These are phyloP conservation scores for Geopyxis carbonaria DNA, from an alignment of 495 filamentous ascomycete genomes.

Conservation along the genomic window DNA sequence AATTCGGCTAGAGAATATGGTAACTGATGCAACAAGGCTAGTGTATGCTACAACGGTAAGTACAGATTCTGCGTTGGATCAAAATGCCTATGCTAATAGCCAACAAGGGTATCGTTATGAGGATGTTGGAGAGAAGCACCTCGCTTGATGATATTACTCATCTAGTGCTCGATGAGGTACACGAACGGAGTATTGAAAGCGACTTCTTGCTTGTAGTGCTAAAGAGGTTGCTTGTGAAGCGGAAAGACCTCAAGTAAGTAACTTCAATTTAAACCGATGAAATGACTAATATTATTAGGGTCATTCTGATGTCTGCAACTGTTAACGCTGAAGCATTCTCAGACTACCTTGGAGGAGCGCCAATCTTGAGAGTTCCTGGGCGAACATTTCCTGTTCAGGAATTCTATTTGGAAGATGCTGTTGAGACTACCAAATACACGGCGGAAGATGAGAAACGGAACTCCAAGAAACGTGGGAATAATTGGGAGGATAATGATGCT, in stretches of 20 bases:
- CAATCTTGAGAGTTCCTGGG: conserved; percentile 74
- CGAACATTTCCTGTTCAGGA: conserved; percentile 82
- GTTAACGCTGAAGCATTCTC: conserved; percentile 85
- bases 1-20: conserved; percentile 76
- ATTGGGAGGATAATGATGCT: conserved; percentile 40
- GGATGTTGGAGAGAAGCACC: conserved; percentile 81
- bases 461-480: conserved; percentile 30
- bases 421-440: conserved; percentile 61
- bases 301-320: conserved; percentile 92
- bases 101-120: conserved; percentile 93
- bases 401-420: conserved; percentile 77
- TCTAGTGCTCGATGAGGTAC: conserved; percentile 85
- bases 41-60: conserved; percentile 71
- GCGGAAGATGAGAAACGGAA: conserved; percentile 33
- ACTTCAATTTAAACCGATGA: neutral
- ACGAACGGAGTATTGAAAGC: conserved; percentile 86
- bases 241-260: conserved; percentile 47
- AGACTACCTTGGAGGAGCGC: conserved; percentile 64
- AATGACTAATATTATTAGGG: conserved; percentile 26
- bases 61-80: conserved; percentile 24
- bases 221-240: conserved; percentile 52
- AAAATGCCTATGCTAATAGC: too few relatives aligned
- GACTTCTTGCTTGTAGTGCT: conserved; percentile 87
- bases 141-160: conserved; percentile 79
- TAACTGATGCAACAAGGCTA: conserved; percentile 59